Evolutionary conservation across 2,329 filamentous ascomycete genomes (phyloP).

Genomic region (Epichloe brachyelytri): DNA sequence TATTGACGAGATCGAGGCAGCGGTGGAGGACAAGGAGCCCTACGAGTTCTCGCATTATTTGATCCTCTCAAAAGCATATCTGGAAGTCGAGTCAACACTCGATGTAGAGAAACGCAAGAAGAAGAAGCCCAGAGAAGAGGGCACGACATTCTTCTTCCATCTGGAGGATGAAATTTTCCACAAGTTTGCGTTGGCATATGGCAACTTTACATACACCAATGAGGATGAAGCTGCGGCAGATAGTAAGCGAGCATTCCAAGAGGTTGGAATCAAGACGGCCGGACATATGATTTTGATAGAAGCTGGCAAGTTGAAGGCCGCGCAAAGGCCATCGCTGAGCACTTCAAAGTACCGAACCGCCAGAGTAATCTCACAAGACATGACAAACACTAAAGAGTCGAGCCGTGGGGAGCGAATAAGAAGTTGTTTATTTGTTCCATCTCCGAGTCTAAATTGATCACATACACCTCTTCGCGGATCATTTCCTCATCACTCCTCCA

Average conservation of each 20-base stretch:
- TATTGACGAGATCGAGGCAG: slow-evolving; percentile 77
- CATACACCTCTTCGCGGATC: neutral
- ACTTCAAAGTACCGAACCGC: slow-evolving; percentile 36
- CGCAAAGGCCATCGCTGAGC: slow-evolving; percentile 65
- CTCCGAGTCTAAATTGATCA: too few relatives aligned
- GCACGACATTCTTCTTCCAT: slow-evolving; percentile 78
- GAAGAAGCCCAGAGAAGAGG: slow-evolving; percentile 51
- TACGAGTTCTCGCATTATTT: slow-evolving; percentile 92
- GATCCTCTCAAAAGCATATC: slow-evolving; percentile 82
- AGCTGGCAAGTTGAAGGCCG: slow-evolving; percentile 58
- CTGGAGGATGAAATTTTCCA: slow-evolving; percentile 87
- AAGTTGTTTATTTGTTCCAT: too few relatives aligned
- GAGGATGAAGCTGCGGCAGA: slow-evolving; percentile 73
- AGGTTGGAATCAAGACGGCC: slow-evolving; percentile 73
- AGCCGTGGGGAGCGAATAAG: too few relatives aligned
- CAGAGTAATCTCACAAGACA: too few relatives aligned
- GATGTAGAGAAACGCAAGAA: slow-evolving; percentile 48
- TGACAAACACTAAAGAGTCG: too few relatives aligned
- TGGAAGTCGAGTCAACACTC: slow-evolving; percentile 71
- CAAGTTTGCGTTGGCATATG: slow-evolving; percentile 56
- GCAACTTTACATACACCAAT: slow-evolving; percentile 66
- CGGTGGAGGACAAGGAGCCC: slow-evolving; percentile 79
- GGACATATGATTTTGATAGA: slow-evolving; percentile 84
- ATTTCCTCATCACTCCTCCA: slow-evolving; percentile 31
- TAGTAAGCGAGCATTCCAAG: slow-evolving; percentile 88